Percentiles rank a stretch among this genome's conserved stretches.
phyloP scores from a whole-genome alignment of 2,329 filamentous ascomycete genomes.

The Cladosporium sp. region DNA sequence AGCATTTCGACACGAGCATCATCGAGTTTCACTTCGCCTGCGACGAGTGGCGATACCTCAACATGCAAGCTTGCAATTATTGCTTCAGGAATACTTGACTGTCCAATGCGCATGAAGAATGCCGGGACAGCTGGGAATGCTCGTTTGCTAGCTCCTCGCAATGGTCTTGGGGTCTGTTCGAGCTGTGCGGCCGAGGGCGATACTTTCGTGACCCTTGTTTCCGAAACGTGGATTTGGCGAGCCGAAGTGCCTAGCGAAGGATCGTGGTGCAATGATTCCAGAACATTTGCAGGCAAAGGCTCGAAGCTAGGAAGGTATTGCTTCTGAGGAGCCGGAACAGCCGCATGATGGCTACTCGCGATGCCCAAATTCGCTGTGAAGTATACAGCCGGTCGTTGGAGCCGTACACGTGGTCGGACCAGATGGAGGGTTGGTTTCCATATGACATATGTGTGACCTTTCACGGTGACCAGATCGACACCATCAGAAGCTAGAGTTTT shows the following conservation, averaged over 20 bases:
- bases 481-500: constrained; percentile 13
- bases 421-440: constrained; percentile 28
- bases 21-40: constrained; percentile 50
- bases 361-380: constrained; percentile 44
- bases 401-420: constrained; percentile 50
- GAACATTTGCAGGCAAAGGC: constrained; percentile 69
- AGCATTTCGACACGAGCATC: constrained; percentile 55
- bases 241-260: constrained; percentile 54
- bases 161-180: constrained; percentile 58
- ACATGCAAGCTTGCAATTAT: constrained; percentile 28
- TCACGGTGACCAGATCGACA: constrained; percentile 19
- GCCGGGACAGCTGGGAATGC: constrained; percentile 63
- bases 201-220: constrained; percentile 69
- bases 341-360: constrained; percentile 31
- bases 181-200: constrained; percentile 60
- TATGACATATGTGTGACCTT: constrained; percentile 23
- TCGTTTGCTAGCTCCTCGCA: constrained; percentile 61
- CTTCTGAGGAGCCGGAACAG: constrained; percentile 52
- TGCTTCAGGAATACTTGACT: constrained; percentile 55
- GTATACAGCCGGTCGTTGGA: constrained; percentile 63
- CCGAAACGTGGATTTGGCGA: constrained; percentile 62
- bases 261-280: constrained; percentile 68
- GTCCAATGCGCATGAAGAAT: constrained; percentile 68
- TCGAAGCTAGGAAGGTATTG: constrained; percentile 67
- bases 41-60: constrained; percentile 25